Base-by-base conservation (phyloP, 2,329 filamentous ascomycete species). In the Nemania bipapillata region DNA sequence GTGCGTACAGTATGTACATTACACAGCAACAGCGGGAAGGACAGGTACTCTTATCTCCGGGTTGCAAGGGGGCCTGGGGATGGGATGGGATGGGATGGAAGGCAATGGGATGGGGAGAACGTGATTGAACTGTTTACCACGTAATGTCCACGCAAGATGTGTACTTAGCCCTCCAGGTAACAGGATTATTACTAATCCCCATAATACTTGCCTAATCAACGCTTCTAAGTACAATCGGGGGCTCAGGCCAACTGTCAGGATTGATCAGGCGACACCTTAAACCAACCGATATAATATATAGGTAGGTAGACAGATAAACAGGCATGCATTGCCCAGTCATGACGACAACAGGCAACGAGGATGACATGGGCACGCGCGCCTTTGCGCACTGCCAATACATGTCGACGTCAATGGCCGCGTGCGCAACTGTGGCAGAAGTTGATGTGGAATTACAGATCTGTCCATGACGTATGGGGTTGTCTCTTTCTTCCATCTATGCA, bases 31-130 rank as follows among this genome's bases (percentile, higher is more conserved):
- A 22, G 42, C 55, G 50, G 40, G 49, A 42, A 45, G 40, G 30
- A n/a, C 24, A 58, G 6, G 37, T 4, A 22, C 24, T 49, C 54
- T 67, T 67, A 67, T 67, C 65, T 64, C 65, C 65, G 65, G 22
- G 4, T 12, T 15, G 26, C 3, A n/a, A 30, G 20, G 35, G 2
- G 24, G 24, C n/a, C n/a, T n/a, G 26, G 11, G 26, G 24, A 35
- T 32, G 11, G 3, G 37, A 9, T 26, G 45, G 22, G 20, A 47
- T 15, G 42, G 42, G 17, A 47, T 17, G n/a, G 37, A 40, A n/a
- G n/a, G n/a, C n/a, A n/a, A n/a, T n/a, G n/a, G n/a, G n/a, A n/a
- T n/a, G n/a, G 22, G 45, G 15, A 20, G 30, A 40, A 54, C 50
- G 24, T 66, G 52, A 62, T 62, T 42, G 32, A 22, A 22, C n/a